phyloP scores from a whole-genome alignment of 176 grass and related monocot species.

The barley (Hordeum vulgare) region DNA sequence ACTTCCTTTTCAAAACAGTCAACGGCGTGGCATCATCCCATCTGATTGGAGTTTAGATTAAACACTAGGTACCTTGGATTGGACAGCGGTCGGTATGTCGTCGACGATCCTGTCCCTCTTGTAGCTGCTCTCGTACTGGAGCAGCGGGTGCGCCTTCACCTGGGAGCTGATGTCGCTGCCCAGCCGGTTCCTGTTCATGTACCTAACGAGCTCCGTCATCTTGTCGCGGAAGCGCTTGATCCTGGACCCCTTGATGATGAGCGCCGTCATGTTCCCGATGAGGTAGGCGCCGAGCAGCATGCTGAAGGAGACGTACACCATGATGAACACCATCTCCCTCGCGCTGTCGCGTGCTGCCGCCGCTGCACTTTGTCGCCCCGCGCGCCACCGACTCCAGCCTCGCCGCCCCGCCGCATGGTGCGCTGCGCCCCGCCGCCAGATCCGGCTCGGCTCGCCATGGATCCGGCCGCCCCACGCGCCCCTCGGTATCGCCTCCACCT shows the following conservation, averaged over 20 bases:
- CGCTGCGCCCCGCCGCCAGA: too few species aligned
- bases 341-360: too few species aligned
- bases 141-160: conserved; percentile 53
- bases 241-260: conserved; percentile 79
- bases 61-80: conserved; percentile 54
- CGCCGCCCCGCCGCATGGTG: too few species aligned
- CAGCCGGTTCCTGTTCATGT: conserved; percentile 92
- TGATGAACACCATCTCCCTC: conserved; percentile 75
- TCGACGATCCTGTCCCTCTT: conserved; percentile 52
- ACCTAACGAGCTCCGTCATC: conserved; percentile 87
- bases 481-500: too few species aligned
- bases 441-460: too few species aligned
- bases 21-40: too few species aligned
- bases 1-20: too few species aligned
- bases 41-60: background rate
- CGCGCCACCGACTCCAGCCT: too few species aligned
- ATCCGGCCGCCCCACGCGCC: too few species aligned
- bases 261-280: conserved; percentile 91
- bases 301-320: conserved; percentile 66
- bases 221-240: conserved; percentile 84
- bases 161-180: conserved; percentile 61
- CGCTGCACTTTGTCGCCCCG: too few species aligned
- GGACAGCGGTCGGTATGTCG: conserved; percentile 58
- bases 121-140: conserved; percentile 81
- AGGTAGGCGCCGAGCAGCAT: conserved; percentile 80